A percentile compares a stretch with the other conserved stretches of the same genome.
phyloP scores from a whole-genome alignment of 1,139 yeast species.

The Blastobotrys buckinghamii region DNA sequence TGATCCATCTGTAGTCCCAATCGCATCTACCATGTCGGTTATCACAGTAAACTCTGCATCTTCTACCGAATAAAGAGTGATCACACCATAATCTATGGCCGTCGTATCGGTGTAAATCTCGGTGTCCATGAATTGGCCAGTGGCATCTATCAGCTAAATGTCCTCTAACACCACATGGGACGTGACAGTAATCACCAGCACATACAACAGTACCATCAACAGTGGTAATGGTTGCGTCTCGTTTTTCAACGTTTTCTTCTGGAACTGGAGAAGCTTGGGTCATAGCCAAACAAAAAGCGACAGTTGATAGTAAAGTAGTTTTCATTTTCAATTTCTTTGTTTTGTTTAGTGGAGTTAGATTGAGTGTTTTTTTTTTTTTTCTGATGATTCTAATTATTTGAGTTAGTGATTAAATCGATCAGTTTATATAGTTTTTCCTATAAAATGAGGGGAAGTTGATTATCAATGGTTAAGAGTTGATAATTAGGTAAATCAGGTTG shows the following conservation, averaged over 20 bases:
- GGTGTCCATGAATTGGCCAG: background rate
- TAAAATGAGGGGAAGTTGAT: no score
- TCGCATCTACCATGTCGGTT: background rate
- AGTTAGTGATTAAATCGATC: no score
- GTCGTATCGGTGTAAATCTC: background rate
- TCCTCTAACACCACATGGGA: background rate
- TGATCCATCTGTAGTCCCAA: background rate
- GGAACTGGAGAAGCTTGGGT: background rate
- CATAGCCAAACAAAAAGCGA: background rate
- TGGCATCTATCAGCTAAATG: background rate
- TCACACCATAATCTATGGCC: background rate
- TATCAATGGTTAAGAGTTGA: no score
- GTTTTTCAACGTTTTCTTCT: background rate
- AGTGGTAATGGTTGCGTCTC: background rate
- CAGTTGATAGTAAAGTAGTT: background rate
- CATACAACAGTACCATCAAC: slow-evolving; percentile 1
- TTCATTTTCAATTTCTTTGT: background rate
- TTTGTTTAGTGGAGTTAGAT: background rate
- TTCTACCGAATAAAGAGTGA: background rate
- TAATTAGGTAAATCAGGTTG: no score
- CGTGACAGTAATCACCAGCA: background rate
- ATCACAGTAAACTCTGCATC: background rate
- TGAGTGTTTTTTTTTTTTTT: no score
- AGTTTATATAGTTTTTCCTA: no score
- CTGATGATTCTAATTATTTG: no score